Percentiles rank a stretch among this genome's conserved stretches.
Conservation (phyloP, 352 stramenopile species). For the Pythium sp. region DNA sequence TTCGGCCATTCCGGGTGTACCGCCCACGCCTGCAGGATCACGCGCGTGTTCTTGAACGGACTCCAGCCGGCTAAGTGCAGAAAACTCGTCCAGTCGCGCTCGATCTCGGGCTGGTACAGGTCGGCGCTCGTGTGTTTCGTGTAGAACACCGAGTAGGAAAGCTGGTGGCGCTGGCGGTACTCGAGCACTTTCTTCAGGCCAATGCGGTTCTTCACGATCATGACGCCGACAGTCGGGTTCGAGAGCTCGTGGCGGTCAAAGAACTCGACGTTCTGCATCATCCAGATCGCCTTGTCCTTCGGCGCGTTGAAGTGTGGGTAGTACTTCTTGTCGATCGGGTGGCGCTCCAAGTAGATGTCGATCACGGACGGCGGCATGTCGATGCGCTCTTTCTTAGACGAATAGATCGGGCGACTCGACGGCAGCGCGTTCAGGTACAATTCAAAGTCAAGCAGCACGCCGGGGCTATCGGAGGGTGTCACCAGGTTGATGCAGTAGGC, state of each 20-base stretch:
- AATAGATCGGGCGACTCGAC: conserved; percentile 58
- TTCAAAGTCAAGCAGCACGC: conserved; percentile 66
- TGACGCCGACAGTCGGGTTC: conserved; percentile 69
- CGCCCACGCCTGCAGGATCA: conserved; percentile 69
- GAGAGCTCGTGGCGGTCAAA: conserved; percentile 77
- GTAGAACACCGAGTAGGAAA: conserved; percentile 80
- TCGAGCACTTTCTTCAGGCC: conserved; percentile 80
- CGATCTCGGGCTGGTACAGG: conserved; percentile 47
- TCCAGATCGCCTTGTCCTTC: conserved; percentile 75
- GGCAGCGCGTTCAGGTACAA: conserved; percentile 70
- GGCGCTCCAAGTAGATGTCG: conserved; percentile 75
- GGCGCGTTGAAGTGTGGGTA: conserved; percentile 52
- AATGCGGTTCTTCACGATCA: conserved; percentile 83
- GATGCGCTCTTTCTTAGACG: conserved; percentile 30
- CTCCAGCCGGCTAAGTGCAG: conserved; percentile 68
- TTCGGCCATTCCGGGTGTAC: conserved; percentile 70
- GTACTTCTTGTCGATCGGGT: conserved; percentile 73
- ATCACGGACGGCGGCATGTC: conserved; percentile 71
- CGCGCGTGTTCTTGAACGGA: conserved; percentile 76
- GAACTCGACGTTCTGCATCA: conserved; percentile 86
- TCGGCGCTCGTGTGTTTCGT: conserved; percentile 81
- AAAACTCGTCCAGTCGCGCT: conserved; percentile 75
- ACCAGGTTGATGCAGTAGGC: conserved; percentile 83
- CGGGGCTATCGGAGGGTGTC: conserved; percentile 50
- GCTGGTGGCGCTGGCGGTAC: conserved; percentile 68